Base-by-base conservation (phyloP, 768 basidiomycete genomes). In the Tephrocybe sp. region DNA sequence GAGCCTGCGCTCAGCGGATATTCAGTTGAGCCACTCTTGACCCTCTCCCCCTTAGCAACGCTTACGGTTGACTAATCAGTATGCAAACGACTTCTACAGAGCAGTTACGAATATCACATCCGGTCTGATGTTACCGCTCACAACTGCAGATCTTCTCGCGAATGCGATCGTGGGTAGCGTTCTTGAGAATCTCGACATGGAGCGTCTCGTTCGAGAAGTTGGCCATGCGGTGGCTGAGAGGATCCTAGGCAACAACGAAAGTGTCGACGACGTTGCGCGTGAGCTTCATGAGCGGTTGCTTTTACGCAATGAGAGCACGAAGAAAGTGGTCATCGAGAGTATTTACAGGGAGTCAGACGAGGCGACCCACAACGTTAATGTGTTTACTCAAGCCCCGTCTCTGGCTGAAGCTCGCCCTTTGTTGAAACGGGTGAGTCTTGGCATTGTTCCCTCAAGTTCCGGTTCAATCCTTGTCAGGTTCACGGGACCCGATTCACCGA, bases 171-270 rank as follows among this genome's bases (percentile, higher is more conserved):
- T 95, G 50, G 96, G 94, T 28, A 92, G 91, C 66, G 95, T 98
- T 37, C 78, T 98, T 24, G 96, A 98, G 73, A 97, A 98, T 62
- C 84, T 98, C 53, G 96, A 98, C 68, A 96, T 98, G 96, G 96
- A 98, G 63, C 83, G 93, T 25, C 79, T 98, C 33, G 93, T 98
- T 50, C 84, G 85, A 32, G 96, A 98, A 70, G 94, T 98, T 43
- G 96, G 96, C 15, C 80, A 88, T 51, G 93, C 93, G 8, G 94
- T 98, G 7, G 93, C 94, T 6, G 84, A 91, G 60, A 83, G 95
- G 45, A 93, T 98, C 66, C 80, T 93, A 9, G 90, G 91, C 18
- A 91, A 93, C 58, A 89, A 96, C 67, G 90, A 97, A 68, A 94
- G 89, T 61, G 95, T 98, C 17, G 96, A 98, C 65, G 95, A 98